Base-by-base conservation (phyloP, 306 rosid species). In the Luffa acutangula region DNA sequence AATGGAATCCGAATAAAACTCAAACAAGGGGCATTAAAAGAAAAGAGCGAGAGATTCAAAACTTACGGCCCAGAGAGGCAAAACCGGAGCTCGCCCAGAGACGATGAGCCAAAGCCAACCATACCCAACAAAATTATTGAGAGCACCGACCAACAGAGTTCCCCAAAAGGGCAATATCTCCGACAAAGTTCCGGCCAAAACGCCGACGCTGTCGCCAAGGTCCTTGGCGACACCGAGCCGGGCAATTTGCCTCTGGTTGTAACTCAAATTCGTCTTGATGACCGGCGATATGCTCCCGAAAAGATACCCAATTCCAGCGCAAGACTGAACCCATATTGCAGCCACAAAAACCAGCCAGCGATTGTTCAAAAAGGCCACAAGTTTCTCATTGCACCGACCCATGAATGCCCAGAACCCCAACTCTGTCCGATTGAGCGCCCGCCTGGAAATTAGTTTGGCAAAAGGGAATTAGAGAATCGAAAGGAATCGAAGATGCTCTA, bases 261-360 rank as follows among this genome's bases (percentile, higher is more conserved):
- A 95, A 46, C 80, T 77, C 39, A 95, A 79, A 25, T 89, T 86
- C 46, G 85, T 86, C 81, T 95, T 95, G 5, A 95, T 91, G 7
- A 88, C 87, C 2, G 97, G 97, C 4, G 99, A 95, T 21, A 92
- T 85, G 84, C 97, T 93, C 7, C 99, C 99, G 20, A 91, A 95
- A 66, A 95, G 51, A 86, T 95, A 95, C 1, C 97, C 97, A 14
- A 90, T 76, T 4, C 99, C 99, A 0, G 99, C 99, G 81, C 94
- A 89, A n/a, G 97, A 95, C 13, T 95, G 98, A 71, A 95, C 49
- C 97, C 98, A 95, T 93, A 92, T 95, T 89, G 98, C 93, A 5
- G 90, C 91, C 21, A 92, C 98, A 52, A 95, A 95, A 4, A 95
- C 98, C 21, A 95, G 85, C 98, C 98, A 95, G 76, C 97, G 81